These are phyloP conservation scores for button mushroom (Agaricus bisporus) DNA, from an alignment of 768 basidiomycete species.

Conservation along the genomic window DNA sequence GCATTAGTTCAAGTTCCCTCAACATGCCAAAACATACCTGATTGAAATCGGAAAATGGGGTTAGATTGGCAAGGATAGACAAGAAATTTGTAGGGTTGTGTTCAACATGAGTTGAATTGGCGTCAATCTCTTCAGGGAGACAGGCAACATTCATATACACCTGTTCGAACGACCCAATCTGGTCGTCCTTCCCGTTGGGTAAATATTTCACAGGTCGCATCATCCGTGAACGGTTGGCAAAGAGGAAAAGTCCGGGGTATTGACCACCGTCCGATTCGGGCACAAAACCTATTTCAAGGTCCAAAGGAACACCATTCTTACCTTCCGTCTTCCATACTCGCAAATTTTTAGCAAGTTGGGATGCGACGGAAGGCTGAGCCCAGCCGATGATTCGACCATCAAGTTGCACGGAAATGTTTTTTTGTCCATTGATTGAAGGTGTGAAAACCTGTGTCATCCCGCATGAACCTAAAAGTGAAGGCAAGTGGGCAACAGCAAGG, in stretches of 20 bases:
- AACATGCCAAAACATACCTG: conserved; percentile 50
- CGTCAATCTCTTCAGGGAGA: conserved; percentile 77
- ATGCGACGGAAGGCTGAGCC: conserved; percentile 69
- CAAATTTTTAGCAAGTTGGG: conserved; percentile 76
- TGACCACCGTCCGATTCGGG: conserved; percentile 89
- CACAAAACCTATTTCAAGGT: conserved; percentile 92
- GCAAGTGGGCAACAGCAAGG: conserved; percentile 72
- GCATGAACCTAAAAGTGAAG: conserved; percentile 72
- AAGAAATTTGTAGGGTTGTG: conserved; percentile 92
- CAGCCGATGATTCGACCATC: conserved; percentile 94
- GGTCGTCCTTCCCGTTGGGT: conserved; percentile 79
- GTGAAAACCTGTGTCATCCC: conserved; percentile 94
- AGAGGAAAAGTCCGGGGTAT: conserved; percentile 93
- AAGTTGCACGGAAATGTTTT: conserved; percentile 86
- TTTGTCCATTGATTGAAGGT: conserved; percentile 71
- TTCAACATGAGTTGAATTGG: conserved; percentile 85
- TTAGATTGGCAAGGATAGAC: conserved; percentile 94
- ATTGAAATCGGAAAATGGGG: conserved; percentile 99
- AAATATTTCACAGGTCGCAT: conserved; percentile 97
- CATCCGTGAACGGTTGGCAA: conserved; percentile 84
- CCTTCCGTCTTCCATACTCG: conserved; percentile 95
- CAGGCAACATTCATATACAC: conserved; percentile 99
- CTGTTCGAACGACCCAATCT: conserved; percentile 95
- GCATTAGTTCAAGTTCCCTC: not conserved
- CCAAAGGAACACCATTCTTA: conserved; percentile 73